Conservation (phyloP, 805 yeast genomes). For the Nakazawaea laoshanensis region DNA sequence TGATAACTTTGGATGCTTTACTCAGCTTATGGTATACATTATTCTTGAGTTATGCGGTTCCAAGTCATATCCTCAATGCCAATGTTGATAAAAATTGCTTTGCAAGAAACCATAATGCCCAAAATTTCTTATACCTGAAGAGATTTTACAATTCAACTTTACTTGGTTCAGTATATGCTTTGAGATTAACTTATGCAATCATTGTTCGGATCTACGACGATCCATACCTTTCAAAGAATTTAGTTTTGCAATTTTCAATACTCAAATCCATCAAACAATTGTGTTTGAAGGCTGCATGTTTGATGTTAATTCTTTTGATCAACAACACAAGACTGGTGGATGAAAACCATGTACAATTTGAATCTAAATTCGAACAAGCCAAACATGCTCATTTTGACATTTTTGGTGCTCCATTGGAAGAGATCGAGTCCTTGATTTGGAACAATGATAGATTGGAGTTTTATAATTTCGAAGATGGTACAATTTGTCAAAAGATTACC, state of each 20-base stretch:
- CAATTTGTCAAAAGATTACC: not conserved
- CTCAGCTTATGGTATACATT: constrained; percentile 1
- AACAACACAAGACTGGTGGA: not conserved
- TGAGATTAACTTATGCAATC: constrained; percentile 3
- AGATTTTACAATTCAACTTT: constrained; percentile 4
- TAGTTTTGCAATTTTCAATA: constrained; percentile 3
- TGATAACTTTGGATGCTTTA: constrained; percentile 2
- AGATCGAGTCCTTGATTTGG: constrained; percentile 5
- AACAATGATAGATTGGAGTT: constrained; percentile 1
- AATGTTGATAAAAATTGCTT: constrained; percentile 3
- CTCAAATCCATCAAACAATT: constrained; percentile 5
- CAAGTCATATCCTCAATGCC: constrained; percentile 7
- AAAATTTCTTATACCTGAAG: constrained; percentile 5
- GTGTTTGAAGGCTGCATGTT: constrained; percentile 2
- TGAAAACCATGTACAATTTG: not conserved
- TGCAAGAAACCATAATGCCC: not conserved
- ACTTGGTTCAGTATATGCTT: not conserved
- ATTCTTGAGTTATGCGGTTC: constrained; percentile 3
- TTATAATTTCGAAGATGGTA: constrained; percentile 5
- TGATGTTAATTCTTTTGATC: constrained; percentile 3
- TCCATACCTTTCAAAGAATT: constrained; percentile 3
- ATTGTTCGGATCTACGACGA: constrained; percentile 4
- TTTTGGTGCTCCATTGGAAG: constrained; percentile 6
- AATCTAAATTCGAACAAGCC: constrained; percentile 3
- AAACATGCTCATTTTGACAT: not conserved